Evolutionary conservation across 768 basidiomycete genomes (phyloP).

Genomic region (Psilocybe subaeruginosa): DNA sequence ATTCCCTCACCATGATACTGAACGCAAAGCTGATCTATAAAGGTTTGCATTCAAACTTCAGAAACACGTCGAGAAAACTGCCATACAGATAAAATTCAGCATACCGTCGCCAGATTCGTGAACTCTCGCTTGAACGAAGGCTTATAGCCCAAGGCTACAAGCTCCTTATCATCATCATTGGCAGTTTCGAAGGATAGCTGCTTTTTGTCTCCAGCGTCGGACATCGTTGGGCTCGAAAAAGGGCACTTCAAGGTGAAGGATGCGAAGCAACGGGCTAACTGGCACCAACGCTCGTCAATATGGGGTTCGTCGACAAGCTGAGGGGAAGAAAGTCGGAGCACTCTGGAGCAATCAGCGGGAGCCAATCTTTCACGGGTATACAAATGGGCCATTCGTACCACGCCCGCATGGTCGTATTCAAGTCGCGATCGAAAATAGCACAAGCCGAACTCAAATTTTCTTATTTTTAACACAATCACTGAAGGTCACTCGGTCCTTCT

Average conservation of each 20-base stretch:
- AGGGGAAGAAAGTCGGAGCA: background rate
- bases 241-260: constrained; percentile 7
- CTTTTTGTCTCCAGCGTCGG: constrained; percentile 21
- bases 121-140: constrained; percentile 88
- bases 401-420: constrained; percentile 7
- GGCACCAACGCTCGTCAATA: constrained; percentile 3
- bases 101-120: constrained; percentile 76
- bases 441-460: background rate
- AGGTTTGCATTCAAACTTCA: background rate
- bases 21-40: constrained; percentile 72
- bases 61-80: constrained; percentile 4
- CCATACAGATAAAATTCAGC: constrained; percentile 19
- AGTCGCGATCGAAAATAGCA: constrained; percentile 15
- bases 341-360: background rate
- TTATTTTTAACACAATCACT: background rate
- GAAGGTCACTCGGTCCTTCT: background rate
- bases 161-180: constrained; percentile 66
- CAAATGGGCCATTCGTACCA: constrained; percentile 17
- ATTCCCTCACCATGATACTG: constrained; percentile 64
- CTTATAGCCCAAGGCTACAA: constrained; percentile 70
- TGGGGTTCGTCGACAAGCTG: constrained; percentile 8
- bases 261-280: constrained; percentile 9
- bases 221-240: constrained; percentile 17
- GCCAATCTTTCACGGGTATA: constrained; percentile 18
- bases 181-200: constrained; percentile 22